Conservation (phyloP, 2,329 filamentous ascomycete genomes). For the Domatiomyces catenatus region DNA sequence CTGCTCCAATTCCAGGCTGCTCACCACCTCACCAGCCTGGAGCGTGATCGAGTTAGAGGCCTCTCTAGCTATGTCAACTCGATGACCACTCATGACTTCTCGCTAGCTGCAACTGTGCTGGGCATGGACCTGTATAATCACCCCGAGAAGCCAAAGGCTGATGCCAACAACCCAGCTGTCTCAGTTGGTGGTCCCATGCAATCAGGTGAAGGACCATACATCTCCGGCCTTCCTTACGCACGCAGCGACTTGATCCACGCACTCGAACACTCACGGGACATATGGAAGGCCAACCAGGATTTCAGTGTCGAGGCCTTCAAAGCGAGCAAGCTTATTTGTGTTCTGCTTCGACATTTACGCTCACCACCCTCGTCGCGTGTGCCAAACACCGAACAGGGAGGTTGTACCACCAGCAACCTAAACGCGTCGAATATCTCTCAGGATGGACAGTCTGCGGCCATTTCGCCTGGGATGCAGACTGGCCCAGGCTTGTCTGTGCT, state of each 20-base stretch:
- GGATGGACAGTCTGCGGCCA: constrained; percentile 49
- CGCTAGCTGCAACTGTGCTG: constrained; percentile 72
- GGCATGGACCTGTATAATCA: constrained; percentile 63
- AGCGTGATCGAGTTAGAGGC: constrained; percentile 53
- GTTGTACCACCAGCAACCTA: not conserved
- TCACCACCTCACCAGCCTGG: constrained; percentile 58
- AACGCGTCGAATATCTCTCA: not conserved
- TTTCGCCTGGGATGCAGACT: constrained; percentile 47
- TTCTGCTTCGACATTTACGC: constrained; percentile 67
- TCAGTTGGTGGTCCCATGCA: constrained; percentile 11
- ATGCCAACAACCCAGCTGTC: constrained; percentile 31
- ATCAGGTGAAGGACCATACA: constrained; percentile 10
- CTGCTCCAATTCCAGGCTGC: constrained; percentile 64
- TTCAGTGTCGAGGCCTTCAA: constrained; percentile 82
- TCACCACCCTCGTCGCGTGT: constrained; percentile 6
- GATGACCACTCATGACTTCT: constrained; percentile 68
- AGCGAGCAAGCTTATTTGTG: constrained; percentile 60
- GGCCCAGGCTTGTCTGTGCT: constrained; percentile 19
- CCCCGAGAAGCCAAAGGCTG: constrained; percentile 25
- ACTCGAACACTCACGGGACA: constrained; percentile 55
- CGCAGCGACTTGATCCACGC: constrained; percentile 60
- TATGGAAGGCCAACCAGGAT: constrained; percentile 67
- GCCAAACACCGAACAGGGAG: constrained; percentile 13
- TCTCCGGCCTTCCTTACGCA: constrained; percentile 11
- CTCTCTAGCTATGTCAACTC: constrained; percentile 68